Evolutionary conservation across 331 rosid species (phyloP).

Genomic region (Acacia pycnantha): DNA sequence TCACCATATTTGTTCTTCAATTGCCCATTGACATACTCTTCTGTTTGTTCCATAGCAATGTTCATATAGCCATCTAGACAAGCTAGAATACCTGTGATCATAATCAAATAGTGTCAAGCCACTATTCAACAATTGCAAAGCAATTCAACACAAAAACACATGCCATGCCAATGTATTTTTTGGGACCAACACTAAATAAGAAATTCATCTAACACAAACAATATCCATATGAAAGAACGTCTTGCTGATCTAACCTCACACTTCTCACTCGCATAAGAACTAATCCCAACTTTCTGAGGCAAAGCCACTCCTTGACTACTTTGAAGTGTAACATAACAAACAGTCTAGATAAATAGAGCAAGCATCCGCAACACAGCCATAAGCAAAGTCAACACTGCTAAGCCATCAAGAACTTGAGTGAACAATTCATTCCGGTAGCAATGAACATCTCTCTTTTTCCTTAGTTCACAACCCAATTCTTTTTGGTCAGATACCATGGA

Average conservation of each 20-base stretch:
- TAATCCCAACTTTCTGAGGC: not conserved
- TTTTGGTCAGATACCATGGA: not conserved
- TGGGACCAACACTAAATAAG: not conserved
- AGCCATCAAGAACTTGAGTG: slow-evolving; percentile 8
- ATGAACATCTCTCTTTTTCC: slow-evolving; percentile 7
- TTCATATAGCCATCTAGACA: slow-evolving; percentile 59
- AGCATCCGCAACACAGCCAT: not conserved
- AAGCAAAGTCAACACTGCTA: not conserved
- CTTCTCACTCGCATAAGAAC: not conserved
- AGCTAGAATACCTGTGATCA: slow-evolving; percentile 45
- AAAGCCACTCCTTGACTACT: not conserved
- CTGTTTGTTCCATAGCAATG: slow-evolving; percentile 88
- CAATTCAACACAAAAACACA: not conserved
- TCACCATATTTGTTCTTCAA: slow-evolving; percentile 95
- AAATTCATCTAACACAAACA: not conserved
- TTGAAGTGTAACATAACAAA: slow-evolving; percentile 9
- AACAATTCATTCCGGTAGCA: not conserved
- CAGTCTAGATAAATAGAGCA: not conserved
- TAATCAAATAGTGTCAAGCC: slow-evolving; percentile 13
- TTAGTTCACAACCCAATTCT: not conserved
- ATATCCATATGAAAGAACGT: too few species aligned
- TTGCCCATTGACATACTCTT: slow-evolving; percentile 93
- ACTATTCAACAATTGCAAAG: not conserved
- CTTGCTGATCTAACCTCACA: not conserved
- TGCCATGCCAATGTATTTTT: not conserved